phyloP scores from a whole-genome alignment of 768 basidiomycete genomes.

The Mrakia frigida region DNA sequence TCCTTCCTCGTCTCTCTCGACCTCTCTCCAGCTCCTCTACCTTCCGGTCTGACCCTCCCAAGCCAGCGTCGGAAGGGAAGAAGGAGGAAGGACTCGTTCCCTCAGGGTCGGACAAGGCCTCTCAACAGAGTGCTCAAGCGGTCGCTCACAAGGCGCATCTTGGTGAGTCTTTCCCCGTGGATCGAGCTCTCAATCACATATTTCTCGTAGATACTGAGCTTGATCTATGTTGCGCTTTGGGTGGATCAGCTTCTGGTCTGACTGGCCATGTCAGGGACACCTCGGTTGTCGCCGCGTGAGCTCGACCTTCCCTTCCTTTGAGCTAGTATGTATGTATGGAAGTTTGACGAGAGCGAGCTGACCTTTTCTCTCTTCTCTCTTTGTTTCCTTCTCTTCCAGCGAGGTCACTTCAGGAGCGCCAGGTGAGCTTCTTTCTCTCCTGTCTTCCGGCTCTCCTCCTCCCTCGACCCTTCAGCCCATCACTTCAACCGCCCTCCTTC shows the following conservation, averaged over 20 bases:
- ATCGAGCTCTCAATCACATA: background rate
- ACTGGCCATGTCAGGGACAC: background rate
- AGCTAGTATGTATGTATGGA: too few species aligned
- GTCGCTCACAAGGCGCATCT: background rate
- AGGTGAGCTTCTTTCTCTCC: background rate
- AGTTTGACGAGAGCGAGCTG: background rate
- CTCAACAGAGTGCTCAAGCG: constrained; percentile 1
- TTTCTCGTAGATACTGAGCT: too few species aligned
- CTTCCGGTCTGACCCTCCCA: background rate
- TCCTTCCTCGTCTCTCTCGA: background rate
- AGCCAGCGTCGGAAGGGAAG: constrained; percentile 2
- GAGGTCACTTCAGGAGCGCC: constrained; percentile 24
- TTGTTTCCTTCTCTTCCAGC: background rate
- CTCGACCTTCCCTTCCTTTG: background rate
- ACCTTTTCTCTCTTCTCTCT: background rate
- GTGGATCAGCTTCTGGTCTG: background rate
- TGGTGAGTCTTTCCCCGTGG: background rate
- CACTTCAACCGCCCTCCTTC: background rate
- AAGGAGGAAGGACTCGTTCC: background rate
- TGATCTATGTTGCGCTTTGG: background rate
- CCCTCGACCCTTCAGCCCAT: background rate
- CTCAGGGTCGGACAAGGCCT: constrained; percentile 5
- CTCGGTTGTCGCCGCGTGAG: background rate
- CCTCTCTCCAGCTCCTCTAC: background rate
- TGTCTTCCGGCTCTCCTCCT: background rate